Percentiles rank a stretch among this genome's conserved stretches.
Evolutionary conservation across 2,329 filamentous ascomycete genomes (phyloP).

Genomic region (Cladophialophora bantiana): DNA sequence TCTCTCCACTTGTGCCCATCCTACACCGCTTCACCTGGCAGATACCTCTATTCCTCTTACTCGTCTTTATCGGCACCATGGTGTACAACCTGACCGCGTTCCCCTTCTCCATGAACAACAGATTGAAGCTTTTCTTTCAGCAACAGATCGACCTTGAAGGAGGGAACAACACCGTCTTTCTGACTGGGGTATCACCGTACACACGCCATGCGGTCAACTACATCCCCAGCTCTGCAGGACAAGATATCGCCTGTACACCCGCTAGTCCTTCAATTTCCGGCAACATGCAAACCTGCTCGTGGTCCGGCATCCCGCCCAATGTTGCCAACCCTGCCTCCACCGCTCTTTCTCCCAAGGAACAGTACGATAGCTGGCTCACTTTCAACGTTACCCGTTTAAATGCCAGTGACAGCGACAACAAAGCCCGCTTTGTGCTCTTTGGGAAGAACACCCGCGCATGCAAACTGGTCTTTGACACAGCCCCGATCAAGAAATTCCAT

Average conservation of each 20-base stretch:
- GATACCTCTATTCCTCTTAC: constrained; percentile 76
- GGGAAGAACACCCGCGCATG: constrained; percentile 82
- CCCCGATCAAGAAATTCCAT: constrained; percentile 67
- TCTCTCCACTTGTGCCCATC: constrained; percentile 81
- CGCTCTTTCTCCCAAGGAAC: constrained; percentile 43
- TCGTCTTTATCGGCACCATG: constrained; percentile 75
- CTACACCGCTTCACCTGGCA: constrained; percentile 86
- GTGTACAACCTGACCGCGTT: constrained; percentile 88
- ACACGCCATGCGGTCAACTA: constrained; percentile 70
- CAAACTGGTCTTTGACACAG: constrained; percentile 71
- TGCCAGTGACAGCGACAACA: constrained; percentile 51
- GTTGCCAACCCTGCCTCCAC: constrained; percentile 57
- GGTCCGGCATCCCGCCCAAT: constrained; percentile 71
- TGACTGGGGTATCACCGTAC: constrained; percentile 73
- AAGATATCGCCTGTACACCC: constrained; percentile 61
- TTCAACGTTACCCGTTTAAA: constrained; percentile 63
- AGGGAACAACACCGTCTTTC: constrained; percentile 71
- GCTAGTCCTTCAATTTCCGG: constrained; percentile 49
- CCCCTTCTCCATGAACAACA: constrained; percentile 80
- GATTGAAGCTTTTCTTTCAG: constrained; percentile 86
- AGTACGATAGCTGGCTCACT: constrained; percentile 67
- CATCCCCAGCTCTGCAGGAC: constrained; percentile 73
- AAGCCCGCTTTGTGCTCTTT: constrained; percentile 69
- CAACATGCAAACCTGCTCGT: constrained; percentile 68
- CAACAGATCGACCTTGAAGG: constrained; percentile 80